phyloP scores from a whole-genome alignment of 371 early-diverging fungal genomes.

The Furculomyces boomerangus region DNA sequence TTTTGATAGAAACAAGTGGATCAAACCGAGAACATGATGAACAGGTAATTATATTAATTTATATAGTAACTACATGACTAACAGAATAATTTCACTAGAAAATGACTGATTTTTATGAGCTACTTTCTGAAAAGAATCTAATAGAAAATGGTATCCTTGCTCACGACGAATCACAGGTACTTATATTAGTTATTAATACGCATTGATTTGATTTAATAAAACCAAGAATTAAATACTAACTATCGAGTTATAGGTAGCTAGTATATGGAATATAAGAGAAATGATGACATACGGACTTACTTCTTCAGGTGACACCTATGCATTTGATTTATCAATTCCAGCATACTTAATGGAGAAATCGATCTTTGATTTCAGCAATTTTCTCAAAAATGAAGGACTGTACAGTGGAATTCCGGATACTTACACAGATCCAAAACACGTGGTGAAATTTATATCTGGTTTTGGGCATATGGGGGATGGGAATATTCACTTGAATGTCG shows the following conservation, averaged over 20 bases:
- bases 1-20: constrained; percentile 85
- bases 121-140: constrained; percentile 32
- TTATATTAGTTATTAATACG: neutral
- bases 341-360: constrained; percentile 66
- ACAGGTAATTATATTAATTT: constrained; percentile 8
- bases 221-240: no score
- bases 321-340: constrained; percentile 85
- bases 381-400: constrained; percentile 33
- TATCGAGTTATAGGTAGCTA: constrained; percentile 6
- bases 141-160: constrained; percentile 82
- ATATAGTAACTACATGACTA: no score
- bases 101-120: constrained; percentile 41
- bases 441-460: constrained; percentile 49
- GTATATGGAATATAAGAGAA: constrained; percentile 83
- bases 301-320: constrained; percentile 69
- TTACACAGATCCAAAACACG: neutral
- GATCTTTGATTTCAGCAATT: constrained; percentile 57
- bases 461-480: constrained; percentile 88
- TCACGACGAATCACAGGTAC: constrained; percentile 60
- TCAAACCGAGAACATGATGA: constrained; percentile 84
- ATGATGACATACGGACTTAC: constrained; percentile 79
- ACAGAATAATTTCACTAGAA: constrained; percentile 42
- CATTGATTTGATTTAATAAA: no score
- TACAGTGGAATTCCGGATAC: constrained; percentile 3
- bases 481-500: constrained; percentile 87